A percentile compares a stretch with the other conserved stretches of the same genome.
Conservation (phyloP, 192 early-diverging fungal genomes). For the Coemansia sp. region DNA sequence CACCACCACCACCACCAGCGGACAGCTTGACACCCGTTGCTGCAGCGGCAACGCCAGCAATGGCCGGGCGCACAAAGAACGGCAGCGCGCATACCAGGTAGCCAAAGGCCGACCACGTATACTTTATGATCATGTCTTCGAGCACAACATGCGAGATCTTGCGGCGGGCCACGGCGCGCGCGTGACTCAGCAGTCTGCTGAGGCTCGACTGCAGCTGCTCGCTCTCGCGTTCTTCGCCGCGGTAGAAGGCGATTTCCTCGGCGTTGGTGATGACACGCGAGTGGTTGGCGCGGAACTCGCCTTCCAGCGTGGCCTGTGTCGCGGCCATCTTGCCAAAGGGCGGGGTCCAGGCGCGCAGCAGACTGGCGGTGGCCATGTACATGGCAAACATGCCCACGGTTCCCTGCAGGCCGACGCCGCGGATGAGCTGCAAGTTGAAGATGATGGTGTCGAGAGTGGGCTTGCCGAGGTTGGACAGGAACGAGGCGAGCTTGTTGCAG, state of each 20-base stretch:
- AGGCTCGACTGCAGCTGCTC: conserved; percentile 75
- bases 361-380: conserved; percentile 70
- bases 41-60: conserved; percentile 43
- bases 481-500: conserved; percentile 74
- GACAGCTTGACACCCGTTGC: not conserved
- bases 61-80: conserved; percentile 70
- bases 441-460: conserved; percentile 92
- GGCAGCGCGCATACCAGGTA: conserved; percentile 79
- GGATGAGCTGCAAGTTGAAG: conserved; percentile 85
- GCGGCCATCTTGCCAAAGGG: conserved; percentile 95
- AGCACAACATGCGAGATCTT: conserved; percentile 88
- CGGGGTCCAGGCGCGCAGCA: conserved; percentile 85
- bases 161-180: conserved; percentile 75
- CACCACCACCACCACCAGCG: too few relatives aligned
- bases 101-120: conserved; percentile 91
- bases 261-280: conserved; percentile 93
- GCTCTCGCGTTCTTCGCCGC: conserved; percentile 78
- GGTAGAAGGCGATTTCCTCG: conserved; percentile 93
- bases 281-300: conserved; percentile 94
- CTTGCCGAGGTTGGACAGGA: conserved; percentile 94
- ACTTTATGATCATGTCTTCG: conserved; percentile 97
- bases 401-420: conserved; percentile 80
- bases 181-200: conserved; percentile 70
- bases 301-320: conserved; percentile 82
- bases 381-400: conserved; percentile 76